Base-by-base conservation (phyloP, 805 yeast genomes). In the Hanseniaspora occidentalis region DNA sequence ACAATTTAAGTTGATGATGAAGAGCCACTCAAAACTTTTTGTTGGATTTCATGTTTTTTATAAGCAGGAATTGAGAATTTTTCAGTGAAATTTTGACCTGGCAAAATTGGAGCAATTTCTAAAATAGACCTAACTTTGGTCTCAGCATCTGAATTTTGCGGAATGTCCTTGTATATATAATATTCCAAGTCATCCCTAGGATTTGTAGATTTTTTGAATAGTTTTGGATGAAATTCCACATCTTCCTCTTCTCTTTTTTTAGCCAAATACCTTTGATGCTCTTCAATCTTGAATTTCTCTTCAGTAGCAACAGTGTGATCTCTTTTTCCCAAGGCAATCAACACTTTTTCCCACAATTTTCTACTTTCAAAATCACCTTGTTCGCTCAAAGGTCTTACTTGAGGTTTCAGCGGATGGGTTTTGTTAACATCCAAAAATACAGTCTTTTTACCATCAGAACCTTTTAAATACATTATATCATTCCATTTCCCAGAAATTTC, bases 401-500 rank as follows among this genome's bases (percentile, higher is more conserved):
- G 63, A 22, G 97, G 96, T 41, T 63, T 65, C 24, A 63, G 47
- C 1, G 77, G 76, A 1, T 48, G 50, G 2, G 84, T 69, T 21
- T 64, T 64, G n/a, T 50, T 50, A 4, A 92, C 77, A 51, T 82
- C 83, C 47, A 79, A 74, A 24, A 81, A 69, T 4, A 68, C 65
- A 5, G 64, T 54, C 43, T 71, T 70, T 42, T 71, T 62, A 20
- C 45, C 42, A 3, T 68, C 69, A 39, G 57, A 56, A 46, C 76
- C 67, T 53, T 75, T 79, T 37, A 86, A 73, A 42, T 77, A 70
- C 73, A 92, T 78, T 1, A 76, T 65, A 46, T 79, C 95, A 60
- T 86, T 85, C 98, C 98, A 92, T 60, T 92, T 89, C 11, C 98
- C 98, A 9, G 79, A 51, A 29, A 89, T 67, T 49, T 75, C 82